Evolutionary conservation across 2,329 filamentous ascomycete species (phyloP).

Genomic region (Lasiodiplodia sp.): DNA sequence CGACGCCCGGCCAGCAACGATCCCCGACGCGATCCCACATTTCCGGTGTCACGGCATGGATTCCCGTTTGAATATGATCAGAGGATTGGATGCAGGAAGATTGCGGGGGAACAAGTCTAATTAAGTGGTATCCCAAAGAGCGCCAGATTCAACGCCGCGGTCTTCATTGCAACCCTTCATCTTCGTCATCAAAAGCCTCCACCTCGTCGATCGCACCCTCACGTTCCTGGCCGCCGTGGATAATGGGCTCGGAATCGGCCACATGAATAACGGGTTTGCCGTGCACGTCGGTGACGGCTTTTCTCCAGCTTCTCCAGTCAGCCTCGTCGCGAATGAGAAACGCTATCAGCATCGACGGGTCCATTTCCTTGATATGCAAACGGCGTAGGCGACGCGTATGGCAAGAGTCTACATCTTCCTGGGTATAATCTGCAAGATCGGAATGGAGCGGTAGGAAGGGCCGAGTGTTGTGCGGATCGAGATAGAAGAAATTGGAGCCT

Average conservation of each 20-base stretch:
- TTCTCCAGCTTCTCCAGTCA: conserved; percentile 86
- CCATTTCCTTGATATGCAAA: conserved; percentile 89
- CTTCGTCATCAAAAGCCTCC: conserved; percentile 81
- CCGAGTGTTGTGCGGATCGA: conserved; percentile 90
- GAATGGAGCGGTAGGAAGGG: conserved; percentile 72
- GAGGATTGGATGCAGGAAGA: background rate
- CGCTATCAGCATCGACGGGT: conserved; percentile 96
- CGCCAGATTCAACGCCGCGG: conserved; percentile 9
- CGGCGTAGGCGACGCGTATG: conserved; percentile 86
- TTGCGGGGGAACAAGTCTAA: conserved; percentile 7
- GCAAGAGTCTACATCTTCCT: conserved; percentile 80
- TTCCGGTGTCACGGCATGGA: background rate
- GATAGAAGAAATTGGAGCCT: conserved; percentile 86
- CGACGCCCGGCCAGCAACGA: background rate
- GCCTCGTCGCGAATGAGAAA: conserved; percentile 84
- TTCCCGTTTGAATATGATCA: background rate
- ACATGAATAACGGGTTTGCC: conserved; percentile 85
- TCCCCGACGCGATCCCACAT: background rate
- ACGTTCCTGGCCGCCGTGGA: conserved; percentile 62
- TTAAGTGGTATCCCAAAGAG: conserved; percentile 23
- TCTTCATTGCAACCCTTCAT: conserved; percentile 40
- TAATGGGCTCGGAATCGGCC: conserved; percentile 71
- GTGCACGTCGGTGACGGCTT: conserved; percentile 74
- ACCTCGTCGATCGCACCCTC: conserved; percentile 86
- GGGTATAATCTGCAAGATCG: conserved; percentile 65